These are phyloP conservation scores for Periconia sp. DNA, from an alignment of 2,329 filamentous ascomycete species.

Conservation along the genomic window DNA sequence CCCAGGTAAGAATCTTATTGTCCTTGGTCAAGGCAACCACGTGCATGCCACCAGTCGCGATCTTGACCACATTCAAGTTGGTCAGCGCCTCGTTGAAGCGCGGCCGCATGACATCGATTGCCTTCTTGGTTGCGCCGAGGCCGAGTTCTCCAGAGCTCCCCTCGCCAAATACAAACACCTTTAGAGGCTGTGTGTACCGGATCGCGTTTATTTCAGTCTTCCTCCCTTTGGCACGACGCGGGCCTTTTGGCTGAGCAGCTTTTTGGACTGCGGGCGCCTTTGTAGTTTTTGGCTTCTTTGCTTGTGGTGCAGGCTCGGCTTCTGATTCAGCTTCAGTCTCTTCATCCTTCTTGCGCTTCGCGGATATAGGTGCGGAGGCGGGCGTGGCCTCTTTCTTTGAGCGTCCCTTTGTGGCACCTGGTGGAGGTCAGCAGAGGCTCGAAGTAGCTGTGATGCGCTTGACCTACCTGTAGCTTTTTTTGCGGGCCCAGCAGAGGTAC, in stretches of 20 bases:
- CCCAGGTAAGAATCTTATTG: conserved; percentile 85
- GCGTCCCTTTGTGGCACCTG: conserved; percentile 8
- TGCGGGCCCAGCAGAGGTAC: conserved; percentile 11
- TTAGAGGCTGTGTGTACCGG: conserved; percentile 65
- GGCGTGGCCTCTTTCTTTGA: conserved; percentile 23
- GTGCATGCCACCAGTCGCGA: conserved; percentile 85
- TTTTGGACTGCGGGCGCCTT: conserved; percentile 24
- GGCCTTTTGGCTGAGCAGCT: conserved; percentile 29
- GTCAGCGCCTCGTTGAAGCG: conserved; percentile 69
- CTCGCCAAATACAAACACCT: conserved; percentile 82
- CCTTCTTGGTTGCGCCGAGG: conserved; percentile 70
- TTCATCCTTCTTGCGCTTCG: conserved; percentile 29
- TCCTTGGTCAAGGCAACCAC: conserved; percentile 76
- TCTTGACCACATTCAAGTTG: conserved; percentile 71
- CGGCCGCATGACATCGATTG: conserved; percentile 76
- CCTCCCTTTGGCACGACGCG: conserved; percentile 35
- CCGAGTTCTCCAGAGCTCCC: conserved; percentile 83
- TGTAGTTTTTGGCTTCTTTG: conserved; percentile 12
- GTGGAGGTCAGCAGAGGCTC: conserved; percentile 8
- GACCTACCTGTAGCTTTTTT: not conserved
- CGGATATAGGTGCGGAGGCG: no score
- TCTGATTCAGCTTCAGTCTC: conserved; percentile 4
- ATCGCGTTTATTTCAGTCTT: conserved; percentile 65
- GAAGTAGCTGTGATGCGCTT: conserved; percentile 1
- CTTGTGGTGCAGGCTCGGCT: conserved; percentile 12